Evolutionary conservation across 1,139 yeast species (phyloP), one percentile per base, ranked within the genome.

Genomic region (Taiozyma sp.): DNA sequence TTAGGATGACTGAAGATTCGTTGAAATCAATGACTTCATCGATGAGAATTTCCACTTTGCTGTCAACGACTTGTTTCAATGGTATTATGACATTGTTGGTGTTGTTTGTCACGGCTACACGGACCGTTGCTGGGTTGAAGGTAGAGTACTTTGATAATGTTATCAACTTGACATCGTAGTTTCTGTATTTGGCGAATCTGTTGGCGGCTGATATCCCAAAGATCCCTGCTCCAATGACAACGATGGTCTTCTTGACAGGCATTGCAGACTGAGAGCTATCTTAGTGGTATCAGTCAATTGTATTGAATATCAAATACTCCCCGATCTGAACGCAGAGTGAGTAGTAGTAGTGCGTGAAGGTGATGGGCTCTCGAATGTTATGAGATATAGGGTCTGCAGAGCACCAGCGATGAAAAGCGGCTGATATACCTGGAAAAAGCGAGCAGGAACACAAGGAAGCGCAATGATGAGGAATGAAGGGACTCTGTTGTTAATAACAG

Each of bases 11-110:
- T 11, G 46, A 35, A 2, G 43, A 16, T 2, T 53, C 55, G 41
- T 51, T 55, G 40, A 62, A 56, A 3, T 49, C 28, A 3, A 45
- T 43, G 4, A 53, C 59, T 28, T 55, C 53, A 48, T 58, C 61
- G 26, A 50, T 28, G 9, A 62, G 42, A 3, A 58, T 9, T 6
- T 54, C 53, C 6, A 59, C 52, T 2, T 46, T 35, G 4, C 45
- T 11, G 14, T 53, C 47, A 1, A 59, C n/a, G 0, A 57, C 10
- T 4, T 55, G 50, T 7, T 41, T 42, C 29, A 60, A 14, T 9
- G 53, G 52, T 13, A 46, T 5, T 6, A 50, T 29, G 6, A 44
- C 24, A 3, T 46, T 44, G 8, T 47, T 44, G 22, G 43, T 24
- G 11, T 50, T 44, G 19, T 53, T 49, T 6, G 42, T 39, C 4